Evolutionary conservation across 192 early-diverging fungal species (phyloP), one percentile per base, ranked within the genome.

Genomic region (Phycomyces nitens): DNA sequence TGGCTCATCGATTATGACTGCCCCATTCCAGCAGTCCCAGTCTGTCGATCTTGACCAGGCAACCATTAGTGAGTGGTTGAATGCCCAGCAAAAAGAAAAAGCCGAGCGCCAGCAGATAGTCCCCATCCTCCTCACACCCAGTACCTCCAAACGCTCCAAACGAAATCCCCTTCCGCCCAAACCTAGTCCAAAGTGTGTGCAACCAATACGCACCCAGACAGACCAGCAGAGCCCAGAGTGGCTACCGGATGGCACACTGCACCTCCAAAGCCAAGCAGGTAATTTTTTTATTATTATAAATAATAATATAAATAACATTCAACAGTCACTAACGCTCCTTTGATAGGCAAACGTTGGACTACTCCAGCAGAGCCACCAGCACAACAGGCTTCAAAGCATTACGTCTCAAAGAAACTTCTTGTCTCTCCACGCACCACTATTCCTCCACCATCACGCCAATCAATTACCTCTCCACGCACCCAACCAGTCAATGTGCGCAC

Each of bases 181-280:
- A 47, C 44, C 44, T n/a, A 47, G 44, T 47, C 44, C 44, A 47
- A 47, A 18, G 18, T n/a, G 44, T 47, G 44, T 47, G 18, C 44
- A 47, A 18, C 18, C 44, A n/a, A 11, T 47, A 34, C 29, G 29
- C 44, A 47, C 44, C 44, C 12, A 47, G 15, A 47, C 44, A 47
- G 44, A 47, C 44, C 44, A 14, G 7, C 29, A 34, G 29, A 34
- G 29, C 44, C 12, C 44, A 47, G 44, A 14, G 18, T 47, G 44
- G 44, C 29, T 34, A 34, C 29, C 29, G 7, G 44, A 47, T 18
- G 18, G 44, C 44, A 47, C 44, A 47, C 44, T 47, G 15, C 44
- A 47, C 18, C 44, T 47, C 18, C 44, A 47, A 11, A 47, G 44
- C 12, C 15, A 47, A 47, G 44, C 44, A 47, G 44, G 44, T 47